Percentiles rank a stretch among this genome's conserved stretches.
These are phyloP conservation scores for Gymnopilus junonius DNA, from an alignment of 768 basidiomycete genomes.

Conservation along the genomic window DNA sequence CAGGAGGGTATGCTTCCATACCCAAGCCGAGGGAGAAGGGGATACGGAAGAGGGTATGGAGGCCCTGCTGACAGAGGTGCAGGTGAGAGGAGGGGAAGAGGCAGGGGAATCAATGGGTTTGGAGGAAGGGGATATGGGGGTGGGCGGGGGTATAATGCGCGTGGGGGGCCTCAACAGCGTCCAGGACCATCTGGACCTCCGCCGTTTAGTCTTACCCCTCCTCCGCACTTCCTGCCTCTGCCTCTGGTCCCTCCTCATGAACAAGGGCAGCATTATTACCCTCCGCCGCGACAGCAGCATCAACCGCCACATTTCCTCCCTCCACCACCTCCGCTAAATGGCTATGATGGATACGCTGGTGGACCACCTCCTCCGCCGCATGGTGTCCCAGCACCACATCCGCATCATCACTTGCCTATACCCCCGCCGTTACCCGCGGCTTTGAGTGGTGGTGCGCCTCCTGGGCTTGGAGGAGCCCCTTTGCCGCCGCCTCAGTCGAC, in stretches of 20 bases:
- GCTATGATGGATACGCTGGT: background rate
- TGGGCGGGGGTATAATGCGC: slow-evolving; percentile 16
- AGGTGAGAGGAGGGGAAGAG: slow-evolving; percentile 10
- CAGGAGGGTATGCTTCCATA: slow-evolving; percentile 1
- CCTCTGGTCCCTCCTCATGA: background rate
- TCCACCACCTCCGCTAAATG: background rate
- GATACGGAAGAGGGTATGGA: slow-evolving; percentile 14
- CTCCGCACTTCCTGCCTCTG: slow-evolving; percentile 13
- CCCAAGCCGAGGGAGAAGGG: slow-evolving; percentile 7
- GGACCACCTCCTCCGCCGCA: background rate
- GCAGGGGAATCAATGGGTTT: slow-evolving; percentile 7
- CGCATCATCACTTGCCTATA: background rate
- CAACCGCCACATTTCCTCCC: background rate
- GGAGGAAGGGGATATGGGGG: slow-evolving; percentile 2
- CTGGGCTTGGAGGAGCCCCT: background rate
- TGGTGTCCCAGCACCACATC: background rate
- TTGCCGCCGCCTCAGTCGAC: slow-evolving; percentile 48
- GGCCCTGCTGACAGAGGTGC: background rate
- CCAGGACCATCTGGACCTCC: slow-evolving; percentile 27
- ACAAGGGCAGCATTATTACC: background rate
- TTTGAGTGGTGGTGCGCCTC: background rate
- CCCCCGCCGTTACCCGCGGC: background rate
- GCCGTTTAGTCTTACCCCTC: slow-evolving; percentile 24
- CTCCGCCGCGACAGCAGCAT: background rate
- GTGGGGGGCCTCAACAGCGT: slow-evolving; percentile 18